Base-by-base conservation (phyloP, 106 monocot species). In the Vanilla planifolia region DNA sequence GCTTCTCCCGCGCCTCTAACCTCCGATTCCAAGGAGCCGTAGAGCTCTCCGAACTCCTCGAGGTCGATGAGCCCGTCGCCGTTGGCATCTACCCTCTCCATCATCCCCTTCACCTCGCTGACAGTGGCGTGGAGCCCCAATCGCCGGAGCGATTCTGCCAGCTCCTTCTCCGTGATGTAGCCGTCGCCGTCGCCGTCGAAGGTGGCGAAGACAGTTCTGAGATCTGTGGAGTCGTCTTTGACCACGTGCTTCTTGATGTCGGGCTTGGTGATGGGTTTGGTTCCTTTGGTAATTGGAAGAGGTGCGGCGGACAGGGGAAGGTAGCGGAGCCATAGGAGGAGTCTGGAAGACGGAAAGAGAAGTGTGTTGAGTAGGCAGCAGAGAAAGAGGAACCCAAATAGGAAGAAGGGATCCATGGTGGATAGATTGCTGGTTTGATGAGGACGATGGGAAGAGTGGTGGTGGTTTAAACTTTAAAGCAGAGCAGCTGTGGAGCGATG, bases 161-260 rank as follows among this genome's bases (percentile, higher is more conserved):
- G 78, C 64, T 84, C 83, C 17, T 51, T 21, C 8, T 24, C 6
- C 17, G 83, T 79, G 74, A 84, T 71, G 75, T 71, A 75, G 51
- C 83, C 83, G 34, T 84, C 83, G 2, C 75, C 67, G 60, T 84
- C 60, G 13, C 17, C 36, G 16, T 84, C 83, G 63, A 84, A 84
- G 55, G 66, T 72, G 3, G 74, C 33, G 64, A 84, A 84, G 17
- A 84, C 19, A 10, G 47, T 36, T 44, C 50, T 57, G 0, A 72
- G 60, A 5, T 77, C 47, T 1, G 15, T 13, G 10, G 70, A 30
- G 42, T 56, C 3, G 2, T 19, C 15, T 1, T 17, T 6, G 11
- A 13, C 3, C 28, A 6, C 46, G 32, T 45, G 21, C 17, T 71
- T 41, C 29, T 23, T 43, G 57, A 23, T 43, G 11, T 36, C 33